Percentiles rank a stretch among this genome's conserved stretches.
Conservation (phyloP, 768 basidiomycete genomes). For the Psilocybe subaeruginosa region DNA sequence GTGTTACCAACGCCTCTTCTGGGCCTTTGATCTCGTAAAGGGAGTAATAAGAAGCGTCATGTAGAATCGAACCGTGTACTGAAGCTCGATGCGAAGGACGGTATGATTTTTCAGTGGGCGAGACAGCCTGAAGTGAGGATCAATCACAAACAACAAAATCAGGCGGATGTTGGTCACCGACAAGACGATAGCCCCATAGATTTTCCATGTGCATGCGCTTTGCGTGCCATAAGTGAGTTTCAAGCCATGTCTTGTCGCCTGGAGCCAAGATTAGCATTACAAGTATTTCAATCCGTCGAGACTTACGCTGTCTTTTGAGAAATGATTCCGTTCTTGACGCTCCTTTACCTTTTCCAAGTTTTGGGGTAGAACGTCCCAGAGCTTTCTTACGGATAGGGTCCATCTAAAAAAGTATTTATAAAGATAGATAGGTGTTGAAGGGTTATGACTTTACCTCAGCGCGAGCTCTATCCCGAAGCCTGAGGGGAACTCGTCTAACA, state of each 20-base stretch:
- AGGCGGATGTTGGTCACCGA: conserved; percentile 26
- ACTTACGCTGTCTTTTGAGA: conserved; percentile 74
- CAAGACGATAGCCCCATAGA: conserved; percentile 91
- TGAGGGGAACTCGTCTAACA: conserved; percentile 85
- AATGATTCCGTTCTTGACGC: conserved; percentile 62
- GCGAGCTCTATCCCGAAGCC: conserved; percentile 79
- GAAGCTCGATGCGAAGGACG: conserved; percentile 91
- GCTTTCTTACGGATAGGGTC: conserved; percentile 43
- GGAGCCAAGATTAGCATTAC: neutral
- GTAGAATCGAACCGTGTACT: conserved; percentile 81
- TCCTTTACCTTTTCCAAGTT: conserved; percentile 64
- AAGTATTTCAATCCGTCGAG: neutral
- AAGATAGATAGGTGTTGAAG: neutral
- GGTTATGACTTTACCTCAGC: conserved; percentile 64
- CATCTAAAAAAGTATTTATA: conserved; percentile 41
- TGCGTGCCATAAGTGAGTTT: conserved; percentile 97
- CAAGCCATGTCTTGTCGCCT: conserved; percentile 92
- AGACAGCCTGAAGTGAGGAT: conserved; percentile 57
- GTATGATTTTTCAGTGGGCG: conserved; percentile 91
- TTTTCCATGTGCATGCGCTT: conserved; percentile 96
- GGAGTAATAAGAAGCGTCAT: conserved; percentile 87
- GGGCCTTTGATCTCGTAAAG: conserved; percentile 75
- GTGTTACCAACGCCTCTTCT: conserved; percentile 50
- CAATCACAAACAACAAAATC: neutral
- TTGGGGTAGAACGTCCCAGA: conserved; percentile 50